Base-by-base conservation (phyloP, 805 yeast species). In the Starmerella khaoyaiensis region DNA sequence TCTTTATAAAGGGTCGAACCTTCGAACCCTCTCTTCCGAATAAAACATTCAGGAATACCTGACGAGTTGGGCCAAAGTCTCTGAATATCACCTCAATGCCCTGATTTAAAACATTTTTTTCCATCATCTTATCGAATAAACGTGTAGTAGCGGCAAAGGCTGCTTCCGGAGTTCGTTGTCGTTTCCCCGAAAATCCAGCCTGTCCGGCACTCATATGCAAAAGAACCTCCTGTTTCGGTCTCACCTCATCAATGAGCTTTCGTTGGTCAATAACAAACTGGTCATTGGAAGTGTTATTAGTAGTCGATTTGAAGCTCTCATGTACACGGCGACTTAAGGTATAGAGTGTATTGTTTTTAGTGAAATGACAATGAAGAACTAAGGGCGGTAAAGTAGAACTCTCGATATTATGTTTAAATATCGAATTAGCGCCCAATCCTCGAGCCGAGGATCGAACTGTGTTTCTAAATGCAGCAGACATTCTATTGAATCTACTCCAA, bases 161-260 rank as follows among this genome's bases (percentile, higher is more conserved):
- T 1, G 94, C 95, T 60, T 87, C 98, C 53, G 81, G 82, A 58
- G 83, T 94, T 33, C 93, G 82, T 60, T 95, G 74, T 39, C 83
- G 83, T 14, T 90, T 72, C 53, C 84, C 83, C 53, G 83, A 71
- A 65, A 84, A 87, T 3, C 97, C 98, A 35, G 83, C 64, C 54
- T 71, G 73, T 35, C 98, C 98, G 0, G 94, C 78, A 6, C 82
- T 71, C 35, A 81, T 62, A 17, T 77, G 71, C 31, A 77, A 55
- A 46, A 71, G 68, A 21, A 78, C 75, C 45, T 73, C 77, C 59
- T 86, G 87, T 19, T 84, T 90, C 33, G 86, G 70, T 44, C 78
- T 74, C 49, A 82, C 63, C 60, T 78, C 77, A 56, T 83, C 79
- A 33, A 83, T 65, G 35, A 80, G 37, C 22, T 44, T 41, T 17